These are phyloP conservation scores for Eucalyptus fibrosa DNA, from an alignment of 345 rosid species.

Conservation along the genomic window DNA sequence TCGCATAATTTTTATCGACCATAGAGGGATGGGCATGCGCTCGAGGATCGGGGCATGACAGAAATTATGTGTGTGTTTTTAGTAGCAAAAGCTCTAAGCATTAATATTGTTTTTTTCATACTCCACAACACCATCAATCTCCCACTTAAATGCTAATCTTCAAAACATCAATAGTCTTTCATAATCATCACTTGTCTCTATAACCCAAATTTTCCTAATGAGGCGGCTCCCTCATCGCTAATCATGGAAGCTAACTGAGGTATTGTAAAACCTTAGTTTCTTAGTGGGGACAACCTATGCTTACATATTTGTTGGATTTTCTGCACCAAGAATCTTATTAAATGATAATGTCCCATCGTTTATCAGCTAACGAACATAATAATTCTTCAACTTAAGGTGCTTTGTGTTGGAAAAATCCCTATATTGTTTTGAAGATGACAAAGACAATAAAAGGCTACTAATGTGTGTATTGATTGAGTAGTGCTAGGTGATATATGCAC, in stretches of 20 bases:
- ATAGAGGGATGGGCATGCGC: too few relatives aligned
- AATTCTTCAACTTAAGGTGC: neutral
- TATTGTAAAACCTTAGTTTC: neutral
- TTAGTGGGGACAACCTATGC: neutral
- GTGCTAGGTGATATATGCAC: too few relatives aligned
- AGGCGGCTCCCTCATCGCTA: neutral
- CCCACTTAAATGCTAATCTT: neutral
- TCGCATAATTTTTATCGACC: too few relatives aligned
- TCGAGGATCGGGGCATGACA: too few relatives aligned
- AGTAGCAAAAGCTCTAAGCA: neutral
- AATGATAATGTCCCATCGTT: neutral
- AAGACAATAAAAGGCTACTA: too few relatives aligned
- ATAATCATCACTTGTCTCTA: neutral
- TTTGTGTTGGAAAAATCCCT: neutral
- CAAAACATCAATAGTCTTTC: neutral
- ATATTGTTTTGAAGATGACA: too few relatives aligned
- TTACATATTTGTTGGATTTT: neutral
- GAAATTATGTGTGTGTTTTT: too few relatives aligned
- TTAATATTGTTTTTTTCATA: too few relatives aligned
- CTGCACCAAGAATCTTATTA: too few relatives aligned
- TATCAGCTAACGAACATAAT: fast-evolving
- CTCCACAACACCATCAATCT: neutral
- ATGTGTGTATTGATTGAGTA: too few relatives aligned
- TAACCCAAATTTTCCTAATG: neutral
- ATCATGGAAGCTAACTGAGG: neutral